Evolutionary conservation across 805 yeast genomes (phyloP).

Genomic region (Lipomyces orientalis): DNA sequence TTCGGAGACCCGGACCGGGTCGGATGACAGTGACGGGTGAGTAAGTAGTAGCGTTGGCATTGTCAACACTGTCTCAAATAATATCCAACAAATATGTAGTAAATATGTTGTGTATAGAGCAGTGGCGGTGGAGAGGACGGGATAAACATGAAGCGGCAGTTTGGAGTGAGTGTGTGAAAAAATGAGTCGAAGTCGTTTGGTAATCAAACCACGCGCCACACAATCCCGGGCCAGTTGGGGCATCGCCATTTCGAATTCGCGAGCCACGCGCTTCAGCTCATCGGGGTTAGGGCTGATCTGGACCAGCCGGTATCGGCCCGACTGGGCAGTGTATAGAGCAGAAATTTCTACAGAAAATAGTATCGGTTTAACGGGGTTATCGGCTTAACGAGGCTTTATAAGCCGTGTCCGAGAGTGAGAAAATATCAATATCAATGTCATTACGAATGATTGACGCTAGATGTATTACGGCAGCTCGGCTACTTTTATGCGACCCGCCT

Average conservation of each 20-base stretch:
- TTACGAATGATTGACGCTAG: not conserved
- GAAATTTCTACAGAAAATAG: too few relatives aligned
- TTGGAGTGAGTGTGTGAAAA: not conserved
- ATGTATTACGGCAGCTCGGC: not conserved
- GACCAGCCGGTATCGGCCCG: too few relatives aligned
- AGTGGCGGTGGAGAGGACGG: not conserved
- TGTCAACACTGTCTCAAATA: not conserved
- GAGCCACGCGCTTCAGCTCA: too few relatives aligned
- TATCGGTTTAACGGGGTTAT: too few relatives aligned
- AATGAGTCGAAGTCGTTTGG: not conserved
- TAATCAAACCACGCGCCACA: not conserved
- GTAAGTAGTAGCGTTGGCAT: conserved; percentile 34
- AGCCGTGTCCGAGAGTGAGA: too few relatives aligned
- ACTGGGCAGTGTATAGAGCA: too few relatives aligned
- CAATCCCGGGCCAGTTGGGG: not conserved
- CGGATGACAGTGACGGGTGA: conserved; percentile 37
- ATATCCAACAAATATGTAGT: conserved; percentile 22
- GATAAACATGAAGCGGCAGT: not conserved
- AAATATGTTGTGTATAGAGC: conserved; percentile 13
- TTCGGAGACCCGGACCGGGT: conserved; percentile 28
- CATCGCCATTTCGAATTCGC: too few relatives aligned
- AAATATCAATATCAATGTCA: too few relatives aligned
- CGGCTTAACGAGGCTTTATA: too few relatives aligned
- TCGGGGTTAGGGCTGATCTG: not conserved
- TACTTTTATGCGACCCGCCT: not conserved